Evolutionary conservation across 495 filamentous ascomycete species (phyloP).

Genomic region (Penicillium mononematosum): DNA sequence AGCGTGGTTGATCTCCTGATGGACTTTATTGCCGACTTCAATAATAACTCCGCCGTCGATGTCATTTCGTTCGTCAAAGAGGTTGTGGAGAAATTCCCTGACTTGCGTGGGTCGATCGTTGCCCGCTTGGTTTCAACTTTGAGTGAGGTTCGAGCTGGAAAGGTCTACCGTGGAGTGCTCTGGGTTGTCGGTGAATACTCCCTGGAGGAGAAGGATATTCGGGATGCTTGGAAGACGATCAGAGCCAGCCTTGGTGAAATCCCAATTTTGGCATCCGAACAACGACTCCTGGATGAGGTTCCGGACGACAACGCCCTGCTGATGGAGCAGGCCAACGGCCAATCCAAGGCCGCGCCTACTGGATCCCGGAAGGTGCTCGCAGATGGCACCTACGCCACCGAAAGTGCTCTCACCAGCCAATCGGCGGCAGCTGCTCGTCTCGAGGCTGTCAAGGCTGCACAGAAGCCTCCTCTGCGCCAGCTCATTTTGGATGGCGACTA

Average conservation of each 20-base stretch:
- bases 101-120: slow-evolving; percentile 81
- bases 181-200: slow-evolving; percentile 99
- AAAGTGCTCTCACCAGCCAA: slow-evolving; percentile 91
- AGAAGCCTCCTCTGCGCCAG: slow-evolving; percentile 93
- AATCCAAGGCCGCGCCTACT: slow-evolving; percentile 72
- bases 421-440: slow-evolving; percentile 86
- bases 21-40: slow-evolving; percentile 99
- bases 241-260: slow-evolving; percentile 94
- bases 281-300: slow-evolving; percentile 79
- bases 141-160: slow-evolving; percentile 91
- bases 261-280: slow-evolving; percentile 93
- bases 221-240: slow-evolving; percentile 96
- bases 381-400: slow-evolving; percentile 96
- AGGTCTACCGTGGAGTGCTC: slow-evolving; percentile 92
- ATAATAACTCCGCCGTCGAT: slow-evolving; percentile 93
- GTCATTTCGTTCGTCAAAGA: slow-evolving; percentile 99
- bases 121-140: slow-evolving; percentile 86
- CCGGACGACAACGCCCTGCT: slow-evolving; percentile 64
- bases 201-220: slow-evolving; percentile 87
- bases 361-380: slow-evolving; percentile 90
- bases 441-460: slow-evolving; percentile 93
- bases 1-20: slow-evolving; percentile 97
- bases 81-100: slow-evolving; percentile 97
- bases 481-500: slow-evolving; percentile 97
- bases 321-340: slow-evolving; percentile 78